A percentile compares a stretch with the other conserved stretches of the same genome.
phyloP scores from a whole-genome alignment of 441 rosid species.

The Syzygium malaccense region DNA sequence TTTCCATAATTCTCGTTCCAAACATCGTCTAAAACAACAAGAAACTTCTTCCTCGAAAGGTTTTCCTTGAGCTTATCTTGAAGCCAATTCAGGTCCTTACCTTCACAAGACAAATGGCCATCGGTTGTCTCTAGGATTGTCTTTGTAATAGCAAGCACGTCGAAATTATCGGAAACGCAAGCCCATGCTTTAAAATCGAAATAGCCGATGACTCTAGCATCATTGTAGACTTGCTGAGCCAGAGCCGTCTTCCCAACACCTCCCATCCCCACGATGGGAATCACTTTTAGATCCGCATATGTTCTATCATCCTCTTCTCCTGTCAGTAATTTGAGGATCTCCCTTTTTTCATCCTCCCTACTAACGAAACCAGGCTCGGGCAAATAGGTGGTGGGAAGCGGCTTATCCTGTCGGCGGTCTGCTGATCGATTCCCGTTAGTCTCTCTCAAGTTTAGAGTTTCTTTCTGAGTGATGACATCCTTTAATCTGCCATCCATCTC shows the following conservation, averaged over 20 bases:
- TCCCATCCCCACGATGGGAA: background rate
- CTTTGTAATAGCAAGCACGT: background rate
- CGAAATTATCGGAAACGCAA: background rate
- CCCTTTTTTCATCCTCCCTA: background rate
- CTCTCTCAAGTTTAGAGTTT: accelerated
- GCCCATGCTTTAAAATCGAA: background rate
- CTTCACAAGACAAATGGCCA: background rate
- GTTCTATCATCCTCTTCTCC: background rate
- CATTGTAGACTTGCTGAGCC: background rate
- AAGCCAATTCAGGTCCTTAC: background rate
- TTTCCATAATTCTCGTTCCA: background rate
- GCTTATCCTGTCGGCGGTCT: accelerated
- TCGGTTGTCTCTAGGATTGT: background rate
- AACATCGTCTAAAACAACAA: background rate
- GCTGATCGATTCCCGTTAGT: accelerated
- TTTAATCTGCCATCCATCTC: background rate
- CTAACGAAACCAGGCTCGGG: background rate
- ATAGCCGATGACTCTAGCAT: accelerated
- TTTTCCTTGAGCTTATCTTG: background rate
- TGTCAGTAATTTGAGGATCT: background rate
- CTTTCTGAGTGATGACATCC: accelerated
- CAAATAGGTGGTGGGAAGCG: accelerated
- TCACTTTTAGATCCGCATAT: background rate
- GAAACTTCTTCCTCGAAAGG: background rate
- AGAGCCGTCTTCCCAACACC: background rate